These are phyloP conservation scores for Lentinula detonsa DNA, from an alignment of 768 basidiomycete species.

Conservation along the genomic window DNA sequence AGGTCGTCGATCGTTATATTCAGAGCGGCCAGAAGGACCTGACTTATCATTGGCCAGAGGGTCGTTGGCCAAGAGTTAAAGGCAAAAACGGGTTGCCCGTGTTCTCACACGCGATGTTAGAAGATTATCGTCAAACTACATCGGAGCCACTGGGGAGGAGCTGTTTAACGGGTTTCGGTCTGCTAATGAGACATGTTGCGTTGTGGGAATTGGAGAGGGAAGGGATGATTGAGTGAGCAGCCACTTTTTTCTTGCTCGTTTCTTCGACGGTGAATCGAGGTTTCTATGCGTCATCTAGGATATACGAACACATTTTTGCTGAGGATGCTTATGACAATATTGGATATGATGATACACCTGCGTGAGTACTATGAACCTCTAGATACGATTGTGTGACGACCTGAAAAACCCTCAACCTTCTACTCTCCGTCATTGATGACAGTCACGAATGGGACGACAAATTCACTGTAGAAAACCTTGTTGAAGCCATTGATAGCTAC, in stretches of 20 bases:
- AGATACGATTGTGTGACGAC: background rate
- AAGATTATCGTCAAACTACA: constrained; percentile 2
- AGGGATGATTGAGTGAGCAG: background rate
- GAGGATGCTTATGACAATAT: constrained; percentile 6
- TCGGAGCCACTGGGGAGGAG: background rate
- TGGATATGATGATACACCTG: constrained; percentile 12
- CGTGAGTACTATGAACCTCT: background rate
- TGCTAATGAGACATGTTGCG: constrained; percentile 14
- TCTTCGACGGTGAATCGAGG: background rate
- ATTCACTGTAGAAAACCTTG: constrained; percentile 8
- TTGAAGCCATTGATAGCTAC: constrained; percentile 4
- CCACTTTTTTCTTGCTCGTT: background rate
- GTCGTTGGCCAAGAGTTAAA: background rate
- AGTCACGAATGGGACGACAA: constrained; percentile 12
- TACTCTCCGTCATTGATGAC: background rate
- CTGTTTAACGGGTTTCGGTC: constrained; percentile 9
- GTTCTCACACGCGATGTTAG: constrained; percentile 10
- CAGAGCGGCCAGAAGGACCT: background rate
- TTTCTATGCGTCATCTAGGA: background rate
- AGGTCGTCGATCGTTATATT: constrained; percentile 7
- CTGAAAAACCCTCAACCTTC: background rate
- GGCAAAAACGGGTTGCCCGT: constrained; percentile 1
- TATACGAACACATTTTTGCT: constrained; percentile 5
- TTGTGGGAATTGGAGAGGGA: constrained; percentile 11
- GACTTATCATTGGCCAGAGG: constrained; percentile 10